Evolutionary conservation across 169 alveolate species (phyloP).

Genomic region (Plasmodium relictum): DNA sequence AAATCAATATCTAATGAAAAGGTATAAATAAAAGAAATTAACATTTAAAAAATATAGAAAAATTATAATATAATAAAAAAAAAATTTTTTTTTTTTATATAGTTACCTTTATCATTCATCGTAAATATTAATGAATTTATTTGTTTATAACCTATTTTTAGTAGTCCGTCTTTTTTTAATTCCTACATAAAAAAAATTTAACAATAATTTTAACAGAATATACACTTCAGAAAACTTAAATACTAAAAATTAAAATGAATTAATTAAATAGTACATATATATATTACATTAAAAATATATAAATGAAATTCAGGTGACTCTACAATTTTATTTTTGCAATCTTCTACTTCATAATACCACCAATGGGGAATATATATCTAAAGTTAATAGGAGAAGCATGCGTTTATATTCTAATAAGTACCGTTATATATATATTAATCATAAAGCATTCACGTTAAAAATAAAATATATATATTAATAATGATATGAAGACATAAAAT

Average conservation of each 20-base stretch:
- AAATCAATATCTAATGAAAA: slow-evolving; percentile 33
- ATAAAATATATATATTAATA: slow-evolving; percentile 5
- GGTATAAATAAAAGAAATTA: not conserved
- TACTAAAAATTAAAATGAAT: not conserved
- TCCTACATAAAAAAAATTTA: slow-evolving; percentile 21
- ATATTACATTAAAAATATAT: slow-evolving; percentile 43
- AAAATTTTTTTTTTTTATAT: slow-evolving; percentile 11
- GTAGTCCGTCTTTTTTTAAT: slow-evolving; percentile 56
- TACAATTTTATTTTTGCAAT: slow-evolving; percentile 37
- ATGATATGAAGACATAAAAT: not conserved
- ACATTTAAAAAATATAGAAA: not conserved
- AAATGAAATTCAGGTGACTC: slow-evolving; percentile 52
- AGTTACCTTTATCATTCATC: slow-evolving; percentile 69
- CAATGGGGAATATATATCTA: slow-evolving; percentile 75
- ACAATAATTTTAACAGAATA: not conserved
- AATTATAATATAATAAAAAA: not conserved
- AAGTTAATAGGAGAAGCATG: not conserved
- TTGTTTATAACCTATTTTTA: slow-evolving; percentile 54
- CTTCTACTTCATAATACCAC: slow-evolving; percentile 62
- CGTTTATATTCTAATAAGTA: not conserved
- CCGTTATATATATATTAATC: not conserved
- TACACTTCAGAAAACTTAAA: not conserved
- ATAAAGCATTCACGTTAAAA: slow-evolving; percentile 6
- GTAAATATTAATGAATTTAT: slow-evolving; percentile 22
- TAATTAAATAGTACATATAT: not conserved